These are phyloP conservation scores for Croton setiger DNA, from an alignment of 441 rosid genomes.

Conservation along the genomic window DNA sequence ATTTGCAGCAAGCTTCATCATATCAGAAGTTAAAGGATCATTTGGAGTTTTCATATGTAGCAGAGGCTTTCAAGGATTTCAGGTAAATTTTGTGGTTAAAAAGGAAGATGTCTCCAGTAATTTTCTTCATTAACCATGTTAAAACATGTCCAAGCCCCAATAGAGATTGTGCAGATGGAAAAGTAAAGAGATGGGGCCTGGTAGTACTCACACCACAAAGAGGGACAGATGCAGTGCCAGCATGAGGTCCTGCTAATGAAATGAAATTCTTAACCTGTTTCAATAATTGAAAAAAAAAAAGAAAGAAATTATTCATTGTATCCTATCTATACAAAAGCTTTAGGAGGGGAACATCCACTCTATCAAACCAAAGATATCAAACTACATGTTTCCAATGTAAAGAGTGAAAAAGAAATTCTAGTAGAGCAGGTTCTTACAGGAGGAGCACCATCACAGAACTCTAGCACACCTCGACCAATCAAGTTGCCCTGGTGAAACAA, in stretches of 20 bases:
- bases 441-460: slow-evolving; percentile 81
- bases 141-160: background rate
- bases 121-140: background rate
- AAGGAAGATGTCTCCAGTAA: background rate
- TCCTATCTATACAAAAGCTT: background rate
- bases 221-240: slow-evolving; percentile 90
- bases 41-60: background rate
- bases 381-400: background rate
- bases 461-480: slow-evolving; percentile 77
- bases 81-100: background rate
- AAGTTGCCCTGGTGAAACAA: slow-evolving; percentile 67
- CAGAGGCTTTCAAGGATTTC: slow-evolving; percentile 2
- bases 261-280: slow-evolving; percentile 69
- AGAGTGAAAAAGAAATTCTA: background rate
- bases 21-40: background rate
- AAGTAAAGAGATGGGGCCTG: background rate
- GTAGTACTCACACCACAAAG: slow-evolving; percentile 62
- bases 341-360: background rate
- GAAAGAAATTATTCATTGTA: background rate
- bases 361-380: background rate
- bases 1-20: background rate
- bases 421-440: slow-evolving; percentile 41
- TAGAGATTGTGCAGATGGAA: background rate
- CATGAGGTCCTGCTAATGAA: slow-evolving; percentile 92
- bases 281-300: background rate